phyloP scores from a whole-genome alignment of 441 rosid species.

The Rhodomyrtus psidioides region DNA sequence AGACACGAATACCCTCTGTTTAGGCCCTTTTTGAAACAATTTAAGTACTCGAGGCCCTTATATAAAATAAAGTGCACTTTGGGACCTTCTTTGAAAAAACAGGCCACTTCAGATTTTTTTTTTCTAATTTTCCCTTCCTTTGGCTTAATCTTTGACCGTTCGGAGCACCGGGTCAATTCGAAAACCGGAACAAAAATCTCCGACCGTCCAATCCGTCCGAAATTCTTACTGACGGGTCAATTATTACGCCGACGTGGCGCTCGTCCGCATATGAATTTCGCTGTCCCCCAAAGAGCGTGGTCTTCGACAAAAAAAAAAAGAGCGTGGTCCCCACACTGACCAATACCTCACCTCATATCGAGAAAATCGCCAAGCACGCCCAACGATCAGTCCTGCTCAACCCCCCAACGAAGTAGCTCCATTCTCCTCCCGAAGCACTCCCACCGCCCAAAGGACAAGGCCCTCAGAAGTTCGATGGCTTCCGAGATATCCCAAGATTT shows the following conservation, averaged over 20 bases:
- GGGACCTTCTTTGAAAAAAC: too few relatives aligned
- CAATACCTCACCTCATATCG: too few relatives aligned
- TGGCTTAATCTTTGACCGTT: background rate
- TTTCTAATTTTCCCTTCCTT: too few relatives aligned
- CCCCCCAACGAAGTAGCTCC: background rate
- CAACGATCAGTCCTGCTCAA: background rate
- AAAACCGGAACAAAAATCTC: background rate
- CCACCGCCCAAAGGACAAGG: background rate
- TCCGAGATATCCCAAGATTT: constrained; percentile 24
- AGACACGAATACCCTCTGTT: too few relatives aligned
- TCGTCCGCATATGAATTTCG: background rate
- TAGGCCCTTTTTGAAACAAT: too few relatives aligned
- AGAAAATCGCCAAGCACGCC: background rate
- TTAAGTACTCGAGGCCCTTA: too few relatives aligned
- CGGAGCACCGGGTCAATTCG: background rate
- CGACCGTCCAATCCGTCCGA: background rate
- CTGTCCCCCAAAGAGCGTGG: background rate
- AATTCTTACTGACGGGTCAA: background rate
- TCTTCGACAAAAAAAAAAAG: too few relatives aligned
- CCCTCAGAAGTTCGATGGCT: background rate
- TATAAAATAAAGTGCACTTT: too few relatives aligned
- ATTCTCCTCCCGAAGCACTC: background rate
- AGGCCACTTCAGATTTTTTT: too few relatives aligned
- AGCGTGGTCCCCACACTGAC: background rate
- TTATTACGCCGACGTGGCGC: background rate